Evolutionary conservation across 1,284 basidiomycete genomes (phyloP).

Genomic region (Apiotrichum veenhuisii): DNA sequence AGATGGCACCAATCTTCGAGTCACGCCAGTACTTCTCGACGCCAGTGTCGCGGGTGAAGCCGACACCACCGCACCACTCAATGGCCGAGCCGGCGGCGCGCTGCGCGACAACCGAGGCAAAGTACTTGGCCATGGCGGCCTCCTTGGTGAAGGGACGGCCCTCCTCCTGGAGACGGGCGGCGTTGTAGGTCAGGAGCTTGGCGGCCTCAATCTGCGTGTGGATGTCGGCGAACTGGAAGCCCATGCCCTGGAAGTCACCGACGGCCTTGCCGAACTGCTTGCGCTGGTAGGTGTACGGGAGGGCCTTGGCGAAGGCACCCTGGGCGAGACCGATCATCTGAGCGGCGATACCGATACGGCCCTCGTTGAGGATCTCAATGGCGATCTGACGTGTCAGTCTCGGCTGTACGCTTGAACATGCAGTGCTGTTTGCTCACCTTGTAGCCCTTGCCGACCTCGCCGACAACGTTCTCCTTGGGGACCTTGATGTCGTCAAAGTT

Average conservation of each 20-base stretch:
- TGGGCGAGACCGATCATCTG: constrained; percentile 97
- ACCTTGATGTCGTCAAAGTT: constrained; percentile 94
- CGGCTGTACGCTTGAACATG: not conserved
- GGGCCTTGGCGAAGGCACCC: constrained; percentile 88
- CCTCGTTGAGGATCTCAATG: constrained; percentile 97
- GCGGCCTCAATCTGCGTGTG: constrained; percentile 87
- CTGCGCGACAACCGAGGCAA: constrained; percentile 83
- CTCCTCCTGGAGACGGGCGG: constrained; percentile 83
- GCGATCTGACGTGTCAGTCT: constrained; percentile 59
- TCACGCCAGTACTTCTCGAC: constrained; percentile 94
- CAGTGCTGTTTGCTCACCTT: constrained; percentile 55
- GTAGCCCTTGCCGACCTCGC: constrained; percentile 81
- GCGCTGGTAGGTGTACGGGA: constrained; percentile 90
- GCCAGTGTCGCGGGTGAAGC: constrained; percentile 90
- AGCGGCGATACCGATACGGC: constrained; percentile 94
- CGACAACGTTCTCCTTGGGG: constrained; percentile 89
- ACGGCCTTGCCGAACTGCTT: constrained; percentile 87
- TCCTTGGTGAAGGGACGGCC: constrained; percentile 82
- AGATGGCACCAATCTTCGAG: constrained; percentile 92
- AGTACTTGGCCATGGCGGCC: constrained; percentile 96
- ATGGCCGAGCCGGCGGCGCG: constrained; percentile 82
- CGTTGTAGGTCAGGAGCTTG: constrained; percentile 93
- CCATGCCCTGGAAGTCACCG: constrained; percentile 80
- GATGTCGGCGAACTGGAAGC: constrained; percentile 87
- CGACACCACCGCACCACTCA: constrained; percentile 94